Conservation (phyloP, 805 yeast genomes). For the Dipodascopsis tothii region DNA sequence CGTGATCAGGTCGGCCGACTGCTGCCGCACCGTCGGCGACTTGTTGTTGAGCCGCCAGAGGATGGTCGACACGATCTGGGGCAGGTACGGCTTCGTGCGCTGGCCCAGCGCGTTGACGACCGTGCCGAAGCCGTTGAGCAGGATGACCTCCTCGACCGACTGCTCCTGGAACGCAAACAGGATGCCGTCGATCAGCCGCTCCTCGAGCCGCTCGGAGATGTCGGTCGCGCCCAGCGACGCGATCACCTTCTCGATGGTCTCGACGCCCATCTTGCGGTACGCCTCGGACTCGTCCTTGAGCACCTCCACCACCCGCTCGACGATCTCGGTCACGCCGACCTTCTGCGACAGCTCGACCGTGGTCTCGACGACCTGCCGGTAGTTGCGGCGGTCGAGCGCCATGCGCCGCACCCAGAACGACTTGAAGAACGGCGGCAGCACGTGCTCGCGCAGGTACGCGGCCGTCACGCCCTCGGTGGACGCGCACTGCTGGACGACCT, state of each 20-base stretch:
- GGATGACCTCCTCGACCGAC: slow-evolving; percentile 45
- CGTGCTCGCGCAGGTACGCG: slow-evolving; percentile 43
- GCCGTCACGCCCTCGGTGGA: slow-evolving; percentile 48
- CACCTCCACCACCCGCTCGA: slow-evolving; percentile 49
- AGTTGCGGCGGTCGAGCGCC: slow-evolving; percentile 48
- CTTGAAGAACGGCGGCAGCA: slow-evolving; percentile 56
- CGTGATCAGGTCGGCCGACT: slow-evolving; percentile 71
- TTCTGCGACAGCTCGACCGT: slow-evolving; percentile 59
- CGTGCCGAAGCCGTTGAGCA: slow-evolving; percentile 57
- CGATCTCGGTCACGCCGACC: slow-evolving; percentile 55
- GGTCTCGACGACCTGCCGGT: slow-evolving; percentile 60
- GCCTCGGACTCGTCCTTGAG: slow-evolving; percentile 80
- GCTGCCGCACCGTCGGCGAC: slow-evolving; percentile 65
- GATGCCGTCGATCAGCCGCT: slow-evolving; percentile 69
- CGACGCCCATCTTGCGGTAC: slow-evolving; percentile 69
- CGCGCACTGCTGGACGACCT: slow-evolving; percentile 61
- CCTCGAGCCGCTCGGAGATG: slow-evolving; percentile 53
- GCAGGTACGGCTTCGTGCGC: slow-evolving; percentile 62
- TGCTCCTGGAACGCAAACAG: slow-evolving; percentile 78
- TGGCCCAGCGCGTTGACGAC: slow-evolving; percentile 55
- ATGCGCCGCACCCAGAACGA: slow-evolving; percentile 76
- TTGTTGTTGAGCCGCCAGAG: slow-evolving; percentile 68
- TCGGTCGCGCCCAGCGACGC: slow-evolving; percentile 48
- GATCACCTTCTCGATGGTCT: slow-evolving; percentile 54
- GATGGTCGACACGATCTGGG: slow-evolving; percentile 63